Base-by-base conservation (phyloP, 108 stramenopile genomes). In the Aureococcus anophagefferens region DNA sequence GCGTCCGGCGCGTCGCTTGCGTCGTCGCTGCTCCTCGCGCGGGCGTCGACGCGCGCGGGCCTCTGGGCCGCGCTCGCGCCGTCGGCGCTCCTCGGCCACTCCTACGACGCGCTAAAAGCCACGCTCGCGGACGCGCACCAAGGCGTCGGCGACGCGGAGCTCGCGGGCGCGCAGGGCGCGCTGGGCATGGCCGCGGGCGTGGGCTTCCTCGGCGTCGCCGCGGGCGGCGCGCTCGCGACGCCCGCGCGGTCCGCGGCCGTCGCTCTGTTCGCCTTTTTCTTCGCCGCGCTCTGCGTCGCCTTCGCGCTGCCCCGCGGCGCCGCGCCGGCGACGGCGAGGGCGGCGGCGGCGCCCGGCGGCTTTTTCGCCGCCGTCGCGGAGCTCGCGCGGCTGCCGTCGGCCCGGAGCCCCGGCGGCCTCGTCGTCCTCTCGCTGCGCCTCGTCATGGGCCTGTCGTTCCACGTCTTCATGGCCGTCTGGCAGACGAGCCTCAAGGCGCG, bases 391-490 rank as follows among this genome's bases (percentile, higher is more conserved):
- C 37, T 40, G 37, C 37, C 37, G 37, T 40, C 37, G 7, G 37
- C 37, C 37, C 37, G 37, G 40, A 79, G 88, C 18, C 85, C 83
- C 0, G 86, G 87, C 40, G 89, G 89, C 5, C 64, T 86, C 35
- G 78, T 84, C 30, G 68, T 93, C 33, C 77, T 90, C 63, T 44
- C 71, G 4, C 67, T 85, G 29, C 76, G 90, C 33, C 35, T 87
- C 0, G 79, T 79, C 70, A 89, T 90, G 90, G 78, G 85, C 25
- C 74, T 93, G 1, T 83, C 89, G 5, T 91, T 88, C 75, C 89
- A 91, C 69, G 82, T 91, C 67, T 93, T 88, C 80, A 83, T 88
- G 62, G 89, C 89, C 15, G 86, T 89, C 51, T 91, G 89, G 89
- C 82, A 87, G 5, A 80, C 80, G 33, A 88, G 88, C 5, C 80